Base-by-base conservation (phyloP, 129 eudicot species). In the Cynara cardunculus region DNA sequence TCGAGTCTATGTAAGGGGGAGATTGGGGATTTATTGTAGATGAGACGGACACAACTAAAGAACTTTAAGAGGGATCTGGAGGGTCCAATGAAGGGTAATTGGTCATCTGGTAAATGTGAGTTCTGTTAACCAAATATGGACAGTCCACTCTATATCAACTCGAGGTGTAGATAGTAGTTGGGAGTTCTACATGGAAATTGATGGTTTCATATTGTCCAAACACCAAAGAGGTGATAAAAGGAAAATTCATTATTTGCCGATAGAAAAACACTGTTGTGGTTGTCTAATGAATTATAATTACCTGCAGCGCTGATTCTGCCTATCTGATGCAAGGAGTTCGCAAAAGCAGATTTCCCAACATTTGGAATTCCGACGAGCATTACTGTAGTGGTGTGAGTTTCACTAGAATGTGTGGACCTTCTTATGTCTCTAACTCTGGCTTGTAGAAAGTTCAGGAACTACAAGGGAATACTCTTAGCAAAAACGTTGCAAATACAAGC, bases 301-400 rank as follows among this genome's bases (percentile, higher is more conserved):
- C 98, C 98, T 87, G 91, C 87, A 62, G 98, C 92, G 56, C 86
- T 88, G 27, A 90, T 87, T 83, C 98, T 86, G 62, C 98, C 98
- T 3, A 91, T 88, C 21, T 85, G 94, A 87, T 94, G 98, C 87
- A 94, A 86, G 12, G 96, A 75, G 69, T 94, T 94, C 30, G 98
- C 96, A 69, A 94, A 81, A 25, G 97, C 96, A 18, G 98, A 94
- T 84, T 94, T 94, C 34, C 98, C 96, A 68, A 89, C 95, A 77
- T 94, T 94, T 72, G 97, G 98, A 76, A 94, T 88, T 32, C 98
- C 98, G 74, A 91, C 89, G 5, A 94, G 81, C 93, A 91, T 91
- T 32, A 91, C 28, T 6, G 98, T 90, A 28, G 90, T 84, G 56
- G 96, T 77, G 56, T 81, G 87, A 71, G 74, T 77, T 66, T 61